phyloP scores from a whole-genome alignment of 306 rosid genomes.

The Urtica urens region DNA sequence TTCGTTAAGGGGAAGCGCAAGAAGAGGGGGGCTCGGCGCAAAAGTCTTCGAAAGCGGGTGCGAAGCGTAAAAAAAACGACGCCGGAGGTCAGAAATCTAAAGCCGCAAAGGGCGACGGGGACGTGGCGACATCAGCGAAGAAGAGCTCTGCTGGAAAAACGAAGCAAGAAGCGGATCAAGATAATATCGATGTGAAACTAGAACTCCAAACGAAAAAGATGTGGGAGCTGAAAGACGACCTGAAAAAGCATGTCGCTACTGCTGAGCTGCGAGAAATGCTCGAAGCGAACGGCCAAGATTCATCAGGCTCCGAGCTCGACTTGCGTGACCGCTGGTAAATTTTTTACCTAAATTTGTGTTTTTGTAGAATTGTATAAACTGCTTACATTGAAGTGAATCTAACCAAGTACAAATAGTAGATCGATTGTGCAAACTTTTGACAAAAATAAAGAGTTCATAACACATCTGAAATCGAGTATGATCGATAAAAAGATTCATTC shows the following conservation, averaged over 20 bases:
- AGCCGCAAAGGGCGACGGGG: conserved; percentile 46
- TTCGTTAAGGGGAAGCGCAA: conserved; percentile 31
- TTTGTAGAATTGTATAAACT: background rate
- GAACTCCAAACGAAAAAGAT: conserved; percentile 70
- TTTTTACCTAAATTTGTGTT: background rate
- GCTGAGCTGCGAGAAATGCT: conserved; percentile 80
- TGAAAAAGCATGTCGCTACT: conserved; percentile 58
- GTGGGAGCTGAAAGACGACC: conserved; percentile 83
- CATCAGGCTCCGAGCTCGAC: conserved; percentile 87
- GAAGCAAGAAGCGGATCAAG: conserved; percentile 19
- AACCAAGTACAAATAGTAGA: too few species aligned
- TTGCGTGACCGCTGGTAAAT: conserved; percentile 87
- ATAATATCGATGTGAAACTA: conserved; percentile 39
- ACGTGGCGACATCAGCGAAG: conserved; percentile 31
- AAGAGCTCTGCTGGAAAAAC: conserved; percentile 18
- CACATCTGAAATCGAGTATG: too few species aligned
- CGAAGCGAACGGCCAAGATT: conserved; percentile 59
- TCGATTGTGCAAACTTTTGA: too few species aligned
- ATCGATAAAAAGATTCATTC: too few species aligned
- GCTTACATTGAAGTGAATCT: too few species aligned
- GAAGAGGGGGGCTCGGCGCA: conserved; percentile 27
- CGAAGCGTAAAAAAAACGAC: conserved; percentile 53
- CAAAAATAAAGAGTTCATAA: too few species aligned
- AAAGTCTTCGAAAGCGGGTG: conserved; percentile 43
- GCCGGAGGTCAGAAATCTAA: conserved; percentile 43